Evolutionary conservation across 352 stramenopile genomes (phyloP).

Genomic region (Globisporangium iwayamae): DNA sequence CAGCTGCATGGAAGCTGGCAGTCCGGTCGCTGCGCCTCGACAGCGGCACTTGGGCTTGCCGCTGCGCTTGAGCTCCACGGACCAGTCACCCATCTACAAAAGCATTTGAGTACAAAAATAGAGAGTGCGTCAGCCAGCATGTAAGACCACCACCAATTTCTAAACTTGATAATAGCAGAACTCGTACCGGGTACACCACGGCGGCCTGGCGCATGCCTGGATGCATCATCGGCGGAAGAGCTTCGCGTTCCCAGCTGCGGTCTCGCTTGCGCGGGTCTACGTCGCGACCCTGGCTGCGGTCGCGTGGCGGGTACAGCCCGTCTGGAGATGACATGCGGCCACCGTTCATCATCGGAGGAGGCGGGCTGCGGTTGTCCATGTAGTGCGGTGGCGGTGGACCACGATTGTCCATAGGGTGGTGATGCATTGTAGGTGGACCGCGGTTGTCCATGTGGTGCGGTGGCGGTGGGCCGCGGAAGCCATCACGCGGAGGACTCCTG

Average conservation of each 20-base stretch:
- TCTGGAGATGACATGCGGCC: constrained; percentile 6
- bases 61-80: constrained; percentile 51
- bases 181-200: constrained; percentile 15
- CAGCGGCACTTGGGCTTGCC: constrained; percentile 48
- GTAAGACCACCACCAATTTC: not conserved
- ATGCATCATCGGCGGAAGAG: not conserved
- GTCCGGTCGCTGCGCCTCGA: constrained; percentile 26
- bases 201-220: constrained; percentile 6
- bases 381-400: constrained; percentile 22
- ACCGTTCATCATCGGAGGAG: constrained; percentile 29
- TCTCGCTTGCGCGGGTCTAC: constrained; percentile 13
- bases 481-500: constrained; percentile 13
- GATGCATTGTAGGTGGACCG: constrained; percentile 16
- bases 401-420: constrained; percentile 29
- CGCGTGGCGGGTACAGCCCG: constrained; percentile 21
- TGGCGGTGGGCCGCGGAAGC: constrained; percentile 18
- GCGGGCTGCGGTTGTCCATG: constrained; percentile 33
- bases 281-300: constrained; percentile 20
- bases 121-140: not conserved
- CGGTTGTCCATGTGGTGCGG: constrained; percentile 28
- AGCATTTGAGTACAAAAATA: constrained; percentile 14
- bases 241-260: constrained; percentile 19
- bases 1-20: constrained; percentile 19
- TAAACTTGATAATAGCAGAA: not conserved
- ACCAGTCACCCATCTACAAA: constrained; percentile 28